Conservation (phyloP, 75 land plant genomes). For the Picea glauca region DNA sequence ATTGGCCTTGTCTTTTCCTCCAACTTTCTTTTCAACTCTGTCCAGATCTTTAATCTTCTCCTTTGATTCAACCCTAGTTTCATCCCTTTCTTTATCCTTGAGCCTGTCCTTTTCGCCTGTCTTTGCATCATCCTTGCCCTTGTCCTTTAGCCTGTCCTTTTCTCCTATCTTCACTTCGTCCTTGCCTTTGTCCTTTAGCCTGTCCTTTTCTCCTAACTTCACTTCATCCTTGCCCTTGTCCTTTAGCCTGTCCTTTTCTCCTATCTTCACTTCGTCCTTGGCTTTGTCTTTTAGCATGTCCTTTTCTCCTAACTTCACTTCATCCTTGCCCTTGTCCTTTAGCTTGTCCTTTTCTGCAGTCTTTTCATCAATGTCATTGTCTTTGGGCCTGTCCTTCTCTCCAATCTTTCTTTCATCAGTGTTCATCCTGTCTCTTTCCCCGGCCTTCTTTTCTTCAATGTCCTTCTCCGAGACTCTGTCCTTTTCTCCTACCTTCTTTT, state of each 20-base stretch:
- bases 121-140: constrained; percentile 1
- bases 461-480: constrained; percentile 11
- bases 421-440: constrained; percentile 26
- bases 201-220: constrained; percentile 20
- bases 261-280: not conserved
- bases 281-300: constrained; percentile 8
- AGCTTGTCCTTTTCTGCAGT: not conserved
- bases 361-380: constrained; percentile 6
- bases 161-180: not conserved
- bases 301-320: constrained; percentile 18
- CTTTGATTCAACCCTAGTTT: not conserved
- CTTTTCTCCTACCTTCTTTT: constrained; percentile 19
- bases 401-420: constrained; percentile 12
- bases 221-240: constrained; percentile 15
- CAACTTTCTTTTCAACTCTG: constrained; percentile 5
- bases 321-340: constrained; percentile 21
- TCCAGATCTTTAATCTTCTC: not conserved
- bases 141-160: constrained; percentile 4
- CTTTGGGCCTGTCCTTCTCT: constrained; percentile 19
- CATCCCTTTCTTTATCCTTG: constrained; percentile 7
- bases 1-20: constrained; percentile 8
- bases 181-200: constrained; percentile 6
- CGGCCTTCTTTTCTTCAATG: constrained; percentile 26
- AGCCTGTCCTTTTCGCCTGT: not conserved
- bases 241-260: constrained; percentile 10